Conservation (phyloP, 116 monocot genomes). For the Dioscorea cayenensis region DNA sequence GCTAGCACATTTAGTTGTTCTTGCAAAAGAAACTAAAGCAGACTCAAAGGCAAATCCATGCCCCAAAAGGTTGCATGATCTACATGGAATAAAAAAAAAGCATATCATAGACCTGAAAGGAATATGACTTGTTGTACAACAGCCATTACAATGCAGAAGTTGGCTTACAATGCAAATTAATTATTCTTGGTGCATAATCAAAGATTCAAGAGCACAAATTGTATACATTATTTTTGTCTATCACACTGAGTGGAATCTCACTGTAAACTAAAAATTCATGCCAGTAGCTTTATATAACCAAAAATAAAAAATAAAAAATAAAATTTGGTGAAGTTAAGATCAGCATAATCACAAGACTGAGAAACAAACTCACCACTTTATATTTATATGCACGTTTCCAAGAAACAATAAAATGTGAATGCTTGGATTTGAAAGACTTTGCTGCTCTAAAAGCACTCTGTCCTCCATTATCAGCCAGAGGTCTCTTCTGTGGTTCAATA, state of each 20-base stretch:
- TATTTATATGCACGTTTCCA: neutral
- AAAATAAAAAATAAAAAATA: neutral
- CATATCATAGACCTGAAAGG: too few relatives aligned
- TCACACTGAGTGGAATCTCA: neutral
- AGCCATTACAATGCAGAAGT: neutral
- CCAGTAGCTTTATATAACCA: neutral
- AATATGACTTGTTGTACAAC: too few relatives aligned
- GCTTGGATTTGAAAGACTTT: neutral
- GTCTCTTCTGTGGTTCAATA: neutral
- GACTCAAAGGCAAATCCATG: too few relatives aligned
- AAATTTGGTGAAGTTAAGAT: neutral
- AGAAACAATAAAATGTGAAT: neutral
- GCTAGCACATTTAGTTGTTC: neutral
- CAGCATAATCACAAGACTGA: neutral
- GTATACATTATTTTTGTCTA: neutral
- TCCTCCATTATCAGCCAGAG: neutral
- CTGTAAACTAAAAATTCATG: neutral
- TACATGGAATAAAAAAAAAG: too few relatives aligned
- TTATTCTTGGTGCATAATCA: neutral
- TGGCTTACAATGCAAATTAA: neutral
- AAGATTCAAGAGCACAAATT: neutral
- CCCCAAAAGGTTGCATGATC: too few relatives aligned
- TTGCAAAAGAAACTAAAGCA: too few relatives aligned
- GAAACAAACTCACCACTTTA: constrained; percentile 1
- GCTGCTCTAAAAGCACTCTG: neutral